These are phyloP conservation scores for Babesia bovis DNA, from an alignment of 169 alveolate species.

Conservation along the genomic window DNA sequence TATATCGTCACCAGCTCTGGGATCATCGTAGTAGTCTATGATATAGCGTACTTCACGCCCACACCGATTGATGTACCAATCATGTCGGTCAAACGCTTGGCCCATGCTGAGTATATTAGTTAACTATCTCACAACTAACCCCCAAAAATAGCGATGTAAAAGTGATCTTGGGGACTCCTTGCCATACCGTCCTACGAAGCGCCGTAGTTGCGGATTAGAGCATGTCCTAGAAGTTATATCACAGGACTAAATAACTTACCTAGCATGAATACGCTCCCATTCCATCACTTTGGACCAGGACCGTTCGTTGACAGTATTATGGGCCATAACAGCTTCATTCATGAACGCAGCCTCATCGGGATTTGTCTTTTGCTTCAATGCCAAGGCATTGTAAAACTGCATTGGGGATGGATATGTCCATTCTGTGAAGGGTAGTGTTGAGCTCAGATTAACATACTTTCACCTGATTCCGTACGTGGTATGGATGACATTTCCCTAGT, in stretches of 20 bases:
- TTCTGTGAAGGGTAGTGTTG: constrained; percentile 10
- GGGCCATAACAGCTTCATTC: constrained; percentile 79
- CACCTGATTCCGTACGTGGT: constrained; percentile 42
- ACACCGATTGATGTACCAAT: constrained; percentile 82
- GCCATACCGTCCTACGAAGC: constrained; percentile 80
- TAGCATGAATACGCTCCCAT: constrained; percentile 76
- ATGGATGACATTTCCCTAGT: constrained; percentile 52
- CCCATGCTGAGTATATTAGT: constrained; percentile 63
- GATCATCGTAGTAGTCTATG: constrained; percentile 85
- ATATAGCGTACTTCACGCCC: constrained; percentile 80
- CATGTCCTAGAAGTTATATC: constrained; percentile 57
- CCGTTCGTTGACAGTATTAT: constrained; percentile 80
- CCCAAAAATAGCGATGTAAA: constrained; percentile 35
- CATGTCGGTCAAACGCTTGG: constrained; percentile 84
- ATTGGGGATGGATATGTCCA: constrained; percentile 87
- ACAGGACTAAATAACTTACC: constrained; percentile 9
- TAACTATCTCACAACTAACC: constrained; percentile 1
- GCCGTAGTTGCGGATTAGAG: constrained; percentile 68
- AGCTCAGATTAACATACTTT: constrained; percentile 15
- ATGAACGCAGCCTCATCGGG: constrained; percentile 67
- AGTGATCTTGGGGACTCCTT: constrained; percentile 72
- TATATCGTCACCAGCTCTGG: constrained; percentile 65
- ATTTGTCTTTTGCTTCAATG: constrained; percentile 68
- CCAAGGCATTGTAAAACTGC: constrained; percentile 83
- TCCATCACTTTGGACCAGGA: constrained; percentile 79